Percentiles rank a stretch among this genome's conserved stretches.
phyloP scores from a whole-genome alignment of 306 rosid genomes.

The Vigna angularis region DNA sequence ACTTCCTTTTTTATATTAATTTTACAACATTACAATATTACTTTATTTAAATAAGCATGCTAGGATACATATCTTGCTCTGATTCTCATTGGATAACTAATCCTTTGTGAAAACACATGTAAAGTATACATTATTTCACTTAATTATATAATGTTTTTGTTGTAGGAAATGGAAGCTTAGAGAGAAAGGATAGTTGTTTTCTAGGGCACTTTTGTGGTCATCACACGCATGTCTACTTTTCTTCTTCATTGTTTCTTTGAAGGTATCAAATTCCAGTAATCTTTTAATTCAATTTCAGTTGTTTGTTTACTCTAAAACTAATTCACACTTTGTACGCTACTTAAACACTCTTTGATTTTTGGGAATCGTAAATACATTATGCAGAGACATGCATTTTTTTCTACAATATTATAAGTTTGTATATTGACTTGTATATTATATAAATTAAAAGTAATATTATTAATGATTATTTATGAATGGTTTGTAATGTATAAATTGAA shows the following conservation, averaged over 20 bases:
- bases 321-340: neutral
- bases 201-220: slow-evolving; percentile 70
- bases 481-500: neutral
- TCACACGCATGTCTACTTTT: slow-evolving; percentile 84
- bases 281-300: neutral
- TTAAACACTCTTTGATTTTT: neutral
- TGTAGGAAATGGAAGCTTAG: slow-evolving; percentile 51
- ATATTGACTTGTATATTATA: neutral
- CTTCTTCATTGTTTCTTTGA: slow-evolving; percentile 68
- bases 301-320: neutral
- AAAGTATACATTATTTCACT: slow-evolving; percentile 4
- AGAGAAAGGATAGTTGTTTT: slow-evolving; percentile 52
- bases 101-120: too few species aligned
- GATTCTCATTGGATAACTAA: too few species aligned
- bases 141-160: slow-evolving; percentile 25
- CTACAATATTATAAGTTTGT: neutral
- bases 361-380: neutral
- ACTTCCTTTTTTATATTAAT: too few species aligned
- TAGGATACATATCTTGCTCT: too few species aligned
- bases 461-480: neutral
- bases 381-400: neutral
- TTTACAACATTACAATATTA: too few species aligned
- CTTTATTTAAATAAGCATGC: too few species aligned
- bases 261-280: slow-evolving; percentile 15
- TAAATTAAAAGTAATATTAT: neutral